These are phyloP conservation scores for Gossypium australe DNA, from an alignment of 345 rosid genomes.

Conservation along the genomic window DNA sequence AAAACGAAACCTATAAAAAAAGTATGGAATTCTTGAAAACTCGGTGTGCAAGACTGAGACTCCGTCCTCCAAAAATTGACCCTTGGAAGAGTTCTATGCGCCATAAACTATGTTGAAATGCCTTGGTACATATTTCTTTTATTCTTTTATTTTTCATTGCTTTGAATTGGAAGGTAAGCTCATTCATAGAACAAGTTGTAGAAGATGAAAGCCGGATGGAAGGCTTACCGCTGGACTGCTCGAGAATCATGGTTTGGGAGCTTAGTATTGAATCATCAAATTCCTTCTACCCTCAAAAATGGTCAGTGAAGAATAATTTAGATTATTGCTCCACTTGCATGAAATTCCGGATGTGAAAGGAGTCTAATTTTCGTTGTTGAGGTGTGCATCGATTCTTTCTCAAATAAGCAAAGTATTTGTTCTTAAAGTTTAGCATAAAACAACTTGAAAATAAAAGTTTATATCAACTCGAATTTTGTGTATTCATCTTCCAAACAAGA, in stretches of 20 bases:
- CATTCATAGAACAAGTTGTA: conserved; percentile 50
- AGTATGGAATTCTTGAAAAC: background rate
- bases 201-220: conserved; percentile 76
- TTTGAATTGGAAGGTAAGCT: conserved; percentile 35
- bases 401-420: background rate
- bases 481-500: too few species aligned
- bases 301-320: conserved; percentile 39
- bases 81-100: background rate
- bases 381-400: conserved; percentile 13
- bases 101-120: background rate
- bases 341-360: conserved; percentile 18
- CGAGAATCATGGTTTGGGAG: conserved; percentile 51
- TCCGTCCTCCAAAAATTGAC: background rate
- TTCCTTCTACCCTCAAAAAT: conserved; percentile 36
- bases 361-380: background rate
- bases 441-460: too few species aligned
- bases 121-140: background rate
- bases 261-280: conserved; percentile 23
- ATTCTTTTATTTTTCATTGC: background rate
- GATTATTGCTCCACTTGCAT: conserved; percentile 27
- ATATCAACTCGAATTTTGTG: background rate
- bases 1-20: too few species aligned
- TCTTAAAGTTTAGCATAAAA: background rate
- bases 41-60: background rate
- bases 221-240: conserved; percentile 39